Conservation (phyloP, 2,329 filamentous ascomycete species). For the Pseudogymnoascus sp. region DNA sequence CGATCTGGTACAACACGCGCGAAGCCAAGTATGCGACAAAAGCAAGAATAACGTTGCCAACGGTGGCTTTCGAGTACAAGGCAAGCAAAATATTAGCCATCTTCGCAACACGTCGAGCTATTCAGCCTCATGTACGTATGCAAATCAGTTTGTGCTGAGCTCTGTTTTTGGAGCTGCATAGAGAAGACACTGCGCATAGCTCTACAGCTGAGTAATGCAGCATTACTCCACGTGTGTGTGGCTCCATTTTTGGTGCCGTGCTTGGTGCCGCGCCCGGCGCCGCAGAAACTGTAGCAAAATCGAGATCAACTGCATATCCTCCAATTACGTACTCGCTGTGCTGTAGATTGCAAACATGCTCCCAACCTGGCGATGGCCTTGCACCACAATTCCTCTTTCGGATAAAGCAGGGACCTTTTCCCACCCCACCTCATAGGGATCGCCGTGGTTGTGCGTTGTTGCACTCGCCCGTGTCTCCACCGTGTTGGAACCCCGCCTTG, state of each 20-base stretch:
- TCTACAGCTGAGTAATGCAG: slow-evolving; percentile 1
- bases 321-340: neutral
- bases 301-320: neutral
- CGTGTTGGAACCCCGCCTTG: neutral
- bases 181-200: neutral
- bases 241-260: neutral
- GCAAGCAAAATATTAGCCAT: neutral
- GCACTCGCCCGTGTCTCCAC: neutral
- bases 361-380: neutral
- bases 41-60: slow-evolving; percentile 12
- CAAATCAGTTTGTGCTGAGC: neutral
- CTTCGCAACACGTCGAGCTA: neutral
- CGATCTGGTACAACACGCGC: slow-evolving; percentile 38
- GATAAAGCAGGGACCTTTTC: neutral
- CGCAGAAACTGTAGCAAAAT: neutral
- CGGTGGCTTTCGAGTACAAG: slow-evolving; percentile 4
- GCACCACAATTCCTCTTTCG: neutral
- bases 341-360: neutral
- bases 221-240: neutral
- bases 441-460: neutral
- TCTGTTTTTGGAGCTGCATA: neutral
- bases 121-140: neutral
- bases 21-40: slow-evolving; percentile 10
- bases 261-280: neutral
- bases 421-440: neutral